Evolutionary conservation across 2,329 filamentous ascomycete species (phyloP), one percentile per base, ranked within the genome.

Genomic region (Diaporthe sp.): DNA sequence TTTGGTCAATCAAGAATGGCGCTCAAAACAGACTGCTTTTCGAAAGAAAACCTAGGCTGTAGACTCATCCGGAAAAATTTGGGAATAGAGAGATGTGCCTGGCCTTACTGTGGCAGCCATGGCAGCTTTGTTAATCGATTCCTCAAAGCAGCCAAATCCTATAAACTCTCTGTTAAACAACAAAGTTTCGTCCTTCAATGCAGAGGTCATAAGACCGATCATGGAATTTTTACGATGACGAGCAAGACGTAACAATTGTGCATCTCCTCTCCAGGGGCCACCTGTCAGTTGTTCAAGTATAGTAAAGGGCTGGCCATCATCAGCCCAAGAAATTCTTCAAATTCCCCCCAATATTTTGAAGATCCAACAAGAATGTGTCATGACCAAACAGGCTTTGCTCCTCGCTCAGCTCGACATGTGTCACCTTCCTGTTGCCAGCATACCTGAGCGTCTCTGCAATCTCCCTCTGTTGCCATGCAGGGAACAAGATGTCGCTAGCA

Each of bases 381-480:
- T 99, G 97, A 0, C 97, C 97, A 82, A 99, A 99, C 80, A 98
- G 85, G 80, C 95, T 98, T 84, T 97, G 91, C 85, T 98, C 95
- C 86, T 98, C 95, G 46, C 96, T 97, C 68, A 99, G 87, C 86
- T 99, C 97, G 19, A 97, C 90, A 84, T 99, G 95, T 59, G 92
- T 93, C 0, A 99, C 96, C 44, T 90, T 91, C 77, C 91, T 88
- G 81, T 98, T 98, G 0, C 97, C 97, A 0, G 90, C 90, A 46
- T 90, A 89, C 76, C 92, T 91, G 78, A 99, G 87, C 3, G 96
- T 94, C 81, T 96, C 93, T 4, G 96, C 96, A 77, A 99, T 93
- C 84, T 99, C 97, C 72, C 94, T 91, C 86, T 99, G 97, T 86
- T 99, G 97, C 96, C 97, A 99, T 0, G 97, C 95, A 0, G 97